Conservation (phyloP, 1,139 yeast genomes). For the Scheffersomyces insectosa region DNA sequence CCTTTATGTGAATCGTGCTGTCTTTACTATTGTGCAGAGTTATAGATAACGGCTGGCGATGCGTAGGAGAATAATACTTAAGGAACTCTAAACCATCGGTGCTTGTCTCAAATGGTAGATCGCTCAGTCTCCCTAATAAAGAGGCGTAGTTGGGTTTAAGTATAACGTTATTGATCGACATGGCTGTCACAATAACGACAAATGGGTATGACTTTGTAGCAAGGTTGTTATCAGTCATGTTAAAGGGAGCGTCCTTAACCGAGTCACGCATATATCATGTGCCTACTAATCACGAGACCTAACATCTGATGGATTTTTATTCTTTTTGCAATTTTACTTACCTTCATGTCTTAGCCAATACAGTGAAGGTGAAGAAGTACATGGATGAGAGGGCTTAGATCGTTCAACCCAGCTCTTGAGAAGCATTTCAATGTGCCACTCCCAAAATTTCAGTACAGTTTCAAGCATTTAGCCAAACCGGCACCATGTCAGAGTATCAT, state of each 20-base stretch:
- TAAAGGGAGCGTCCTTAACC: too few relatives aligned
- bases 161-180: conserved; percentile 36
- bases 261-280: too few relatives aligned
- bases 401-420: conserved; percentile 34
- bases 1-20: conserved; percentile 24
- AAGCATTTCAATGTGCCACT: conserved; percentile 16
- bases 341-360: too few relatives aligned
- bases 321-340: not conserved
- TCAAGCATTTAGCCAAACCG: conserved; percentile 24
- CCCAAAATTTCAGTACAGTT: conserved; percentile 24
- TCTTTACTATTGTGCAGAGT: conserved; percentile 11
- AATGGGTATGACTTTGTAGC: too few relatives aligned
- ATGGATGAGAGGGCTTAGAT: conserved; percentile 13
- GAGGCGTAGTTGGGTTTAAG: conserved; percentile 22
- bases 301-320: conserved; percentile 2
- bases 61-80: conserved; percentile 18
- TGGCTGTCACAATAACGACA: conserved; percentile 6
- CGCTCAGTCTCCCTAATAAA: conserved; percentile 15
- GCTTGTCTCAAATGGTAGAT: conserved; percentile 23
- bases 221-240: too few relatives aligned
- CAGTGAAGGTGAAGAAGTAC: too few relatives aligned
- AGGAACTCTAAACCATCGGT: conserved; percentile 13
- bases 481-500: conserved; percentile 38
- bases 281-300: conserved; percentile 17
- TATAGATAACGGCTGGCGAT: conserved; percentile 20